Conservation (phyloP, 129 eudicot species). For the Pittosporum tobira region DNA sequence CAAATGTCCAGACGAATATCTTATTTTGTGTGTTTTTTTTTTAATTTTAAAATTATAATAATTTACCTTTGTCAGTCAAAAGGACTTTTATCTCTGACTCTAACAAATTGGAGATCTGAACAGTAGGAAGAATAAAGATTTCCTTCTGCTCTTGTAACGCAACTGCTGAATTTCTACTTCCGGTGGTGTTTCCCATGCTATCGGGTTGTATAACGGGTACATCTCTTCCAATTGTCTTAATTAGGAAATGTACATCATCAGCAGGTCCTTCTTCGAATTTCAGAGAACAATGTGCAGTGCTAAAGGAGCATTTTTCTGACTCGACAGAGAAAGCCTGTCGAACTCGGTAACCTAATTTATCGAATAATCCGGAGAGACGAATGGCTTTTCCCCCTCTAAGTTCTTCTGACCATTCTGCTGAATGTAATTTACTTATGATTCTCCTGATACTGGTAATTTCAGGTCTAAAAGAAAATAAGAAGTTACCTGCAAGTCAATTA, state of each 20-base stretch:
- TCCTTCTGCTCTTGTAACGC: slow-evolving; percentile 84
- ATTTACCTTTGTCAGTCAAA: slow-evolving; percentile 72
- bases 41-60: too few relatives aligned
- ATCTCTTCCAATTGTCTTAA: slow-evolving; percentile 60
- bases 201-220: slow-evolving; percentile 66
- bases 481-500: slow-evolving; percentile 62
- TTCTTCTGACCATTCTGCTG: slow-evolving; percentile 86
- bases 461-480: slow-evolving; percentile 82
- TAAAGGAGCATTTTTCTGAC: slow-evolving; percentile 57
- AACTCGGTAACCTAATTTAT: slow-evolving; percentile 74
- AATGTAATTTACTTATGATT: slow-evolving; percentile 20
- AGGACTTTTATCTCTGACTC: slow-evolving; percentile 68
- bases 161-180: slow-evolving; percentile 36
- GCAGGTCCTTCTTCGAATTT: slow-evolving; percentile 40
- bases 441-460: slow-evolving; percentile 24
- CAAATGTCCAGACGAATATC: background rate
- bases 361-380: slow-evolving; percentile 72
- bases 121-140: slow-evolving; percentile 85
- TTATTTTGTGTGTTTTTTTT: background rate
- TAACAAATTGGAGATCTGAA: slow-evolving; percentile 64
- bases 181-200: slow-evolving; percentile 27
- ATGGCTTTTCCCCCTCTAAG: slow-evolving; percentile 88
- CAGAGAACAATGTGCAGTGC: slow-evolving; percentile 51
- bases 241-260: slow-evolving; percentile 49
- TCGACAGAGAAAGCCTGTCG: slow-evolving; percentile 62